Percentiles rank a stretch among this genome's conserved stretches.
Evolutionary conservation across 78 protist genomes (phyloP).

Genomic region (Dictyostelium capitatum): DNA sequence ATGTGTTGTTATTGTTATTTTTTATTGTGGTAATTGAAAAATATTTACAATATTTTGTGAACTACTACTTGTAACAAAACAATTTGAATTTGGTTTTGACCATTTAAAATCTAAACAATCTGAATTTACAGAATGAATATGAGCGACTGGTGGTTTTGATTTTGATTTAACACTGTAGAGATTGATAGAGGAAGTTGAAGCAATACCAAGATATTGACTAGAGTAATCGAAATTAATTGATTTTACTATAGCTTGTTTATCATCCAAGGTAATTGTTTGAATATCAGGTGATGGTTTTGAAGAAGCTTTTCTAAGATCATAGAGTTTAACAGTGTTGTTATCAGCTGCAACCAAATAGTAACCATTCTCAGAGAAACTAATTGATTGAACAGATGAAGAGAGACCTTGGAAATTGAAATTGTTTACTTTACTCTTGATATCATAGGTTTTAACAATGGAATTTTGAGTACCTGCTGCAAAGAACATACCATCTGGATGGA

Average conservation of each 20-base stretch:
- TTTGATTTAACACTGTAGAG: constrained; percentile 9
- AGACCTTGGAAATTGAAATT: constrained; percentile 49
- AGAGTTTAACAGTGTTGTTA: constrained; percentile 80
- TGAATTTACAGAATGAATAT: background rate
- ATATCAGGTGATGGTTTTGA: constrained; percentile 4
- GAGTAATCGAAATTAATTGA: constrained; percentile 80
- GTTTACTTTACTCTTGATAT: constrained; percentile 64
- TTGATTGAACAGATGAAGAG: constrained; percentile 22
- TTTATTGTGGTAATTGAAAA: background rate
- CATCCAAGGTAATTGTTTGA: constrained; percentile 52
- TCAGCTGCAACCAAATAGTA: constrained; percentile 48
- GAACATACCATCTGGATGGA: constrained; percentile 98
- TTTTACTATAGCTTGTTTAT: background rate
- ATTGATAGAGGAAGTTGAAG: constrained; percentile 39
- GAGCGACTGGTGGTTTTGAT: background rate
- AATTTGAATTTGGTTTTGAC: constrained; percentile 13
- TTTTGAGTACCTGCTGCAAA: constrained; percentile 87
- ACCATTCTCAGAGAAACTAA: constrained; percentile 92
- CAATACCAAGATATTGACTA: constrained; percentile 84
- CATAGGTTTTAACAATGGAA: constrained; percentile 79
- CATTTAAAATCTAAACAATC: constrained; percentile 27
- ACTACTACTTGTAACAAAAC: background rate
- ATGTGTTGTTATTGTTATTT: background rate
- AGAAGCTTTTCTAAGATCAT: constrained; percentile 92
- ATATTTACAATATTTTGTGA: background rate